Percentiles rank a stretch among this genome's conserved stretches.
phyloP scores from a whole-genome alignment of 2,329 filamentous ascomycete species.

The Aureobasidium mangrovei region DNA sequence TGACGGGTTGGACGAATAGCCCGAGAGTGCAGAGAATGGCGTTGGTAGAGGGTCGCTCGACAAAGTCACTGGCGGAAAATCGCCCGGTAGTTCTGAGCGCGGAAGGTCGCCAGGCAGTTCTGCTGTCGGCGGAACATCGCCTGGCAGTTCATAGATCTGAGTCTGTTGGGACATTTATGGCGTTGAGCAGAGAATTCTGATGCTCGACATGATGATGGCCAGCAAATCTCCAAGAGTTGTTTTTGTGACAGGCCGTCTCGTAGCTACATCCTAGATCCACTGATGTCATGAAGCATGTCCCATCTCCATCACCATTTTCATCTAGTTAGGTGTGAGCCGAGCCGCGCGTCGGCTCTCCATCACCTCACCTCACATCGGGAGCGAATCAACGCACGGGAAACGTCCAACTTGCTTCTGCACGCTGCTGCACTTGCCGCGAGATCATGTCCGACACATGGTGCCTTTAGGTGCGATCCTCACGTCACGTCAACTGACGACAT shows the following conservation, averaged over 20 bases:
- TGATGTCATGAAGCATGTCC: slow-evolving; percentile 2
- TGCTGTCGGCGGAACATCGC: background rate
- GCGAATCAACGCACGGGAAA: background rate
- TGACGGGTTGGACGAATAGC: slow-evolving; percentile 1
- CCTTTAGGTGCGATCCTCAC: background rate
- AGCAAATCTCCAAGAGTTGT: background rate
- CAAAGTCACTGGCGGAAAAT: background rate
- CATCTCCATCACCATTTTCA: background rate
- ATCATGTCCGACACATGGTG: background rate
- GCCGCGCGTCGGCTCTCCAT: background rate
- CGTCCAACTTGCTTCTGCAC: slow-evolving; percentile 3
- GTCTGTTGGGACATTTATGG: background rate
- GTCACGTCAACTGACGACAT: slow-evolving; percentile 1
- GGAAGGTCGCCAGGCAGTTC: background rate
- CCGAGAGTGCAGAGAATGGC: slow-evolving; percentile 1
- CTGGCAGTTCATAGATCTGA: slow-evolving; percentile 2
- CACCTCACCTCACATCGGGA: background rate
- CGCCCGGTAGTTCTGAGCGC: background rate
- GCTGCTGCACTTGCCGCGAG: background rate
- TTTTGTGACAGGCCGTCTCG: background rate
- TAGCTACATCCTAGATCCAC: too few relatives aligned
- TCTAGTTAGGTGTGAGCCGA: slow-evolving; percentile 3
- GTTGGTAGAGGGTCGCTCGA: slow-evolving; percentile 1
- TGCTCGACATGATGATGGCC: background rate
- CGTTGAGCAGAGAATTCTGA: background rate